phyloP scores from a whole-genome alignment of 345 rosid genomes.

The thale cress (Arabidopsis thaliana) region TAIR10.1 NC_003076.8:7451501-7452000 shows the following conservation, averaged over 20 bases:
- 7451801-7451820: not conserved
- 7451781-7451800: not conserved
- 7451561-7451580: constrained; percentile 25
- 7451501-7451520: too few species aligned
- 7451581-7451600: not conserved
- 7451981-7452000: constrained; percentile 81
- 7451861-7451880: not conserved
- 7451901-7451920: not conserved
- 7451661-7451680: constrained; percentile 55
- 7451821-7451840: not conserved
- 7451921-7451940: not conserved
- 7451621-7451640: not conserved
- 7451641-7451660: constrained; percentile 19
- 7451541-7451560: not conserved
- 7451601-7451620: not conserved
- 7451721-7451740: constrained; percentile 96
- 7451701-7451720: constrained; percentile 92
- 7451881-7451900: not conserved
- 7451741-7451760: constrained; percentile 82
- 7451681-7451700: constrained; percentile 86
- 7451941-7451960: constrained; percentile 71
- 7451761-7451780: constrained; percentile 12
- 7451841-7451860: not conserved
- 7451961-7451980: constrained; percentile 85
- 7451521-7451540: too few species aligned